Conservation (phyloP, 192 early-diverging fungal species). For the Coemansia sp. region DNA sequence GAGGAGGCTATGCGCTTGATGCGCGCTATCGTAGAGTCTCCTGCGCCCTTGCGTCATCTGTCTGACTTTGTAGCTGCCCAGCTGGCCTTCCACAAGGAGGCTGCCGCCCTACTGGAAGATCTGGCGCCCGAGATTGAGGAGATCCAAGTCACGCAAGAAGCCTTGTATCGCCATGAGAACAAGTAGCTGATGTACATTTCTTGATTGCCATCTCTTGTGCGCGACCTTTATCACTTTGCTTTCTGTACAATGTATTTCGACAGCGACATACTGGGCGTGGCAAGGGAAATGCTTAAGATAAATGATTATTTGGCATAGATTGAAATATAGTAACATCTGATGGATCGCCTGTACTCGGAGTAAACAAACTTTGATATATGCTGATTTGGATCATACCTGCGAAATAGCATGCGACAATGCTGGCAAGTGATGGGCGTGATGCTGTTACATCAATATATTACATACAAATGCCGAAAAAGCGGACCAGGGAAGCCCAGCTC, state of each 20-base stretch:
- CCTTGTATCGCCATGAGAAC: constrained; percentile 70
- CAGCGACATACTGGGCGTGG: background rate
- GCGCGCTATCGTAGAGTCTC: constrained; percentile 85
- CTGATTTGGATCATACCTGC: background rate
- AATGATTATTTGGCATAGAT: no score
- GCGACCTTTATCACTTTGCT: background rate
- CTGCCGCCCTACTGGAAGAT: constrained; percentile 68
- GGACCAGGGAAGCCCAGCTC: background rate
- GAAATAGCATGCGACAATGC: no score
- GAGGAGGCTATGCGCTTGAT: constrained; percentile 95
- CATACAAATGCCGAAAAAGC: background rate
- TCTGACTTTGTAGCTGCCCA: constrained; percentile 87
- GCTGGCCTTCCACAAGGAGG: constrained; percentile 83
- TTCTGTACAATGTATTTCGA: background rate
- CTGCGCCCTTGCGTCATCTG: constrained; percentile 81
- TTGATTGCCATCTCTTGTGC: background rate
- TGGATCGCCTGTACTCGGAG: background rate
- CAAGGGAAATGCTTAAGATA: no score
- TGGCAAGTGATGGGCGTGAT: background rate
- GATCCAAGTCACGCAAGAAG: constrained; percentile 91
- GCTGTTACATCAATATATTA: background rate
- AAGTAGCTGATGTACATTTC: constrained; percentile 15
- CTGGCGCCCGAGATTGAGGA: constrained; percentile 94
- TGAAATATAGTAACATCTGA: no score
- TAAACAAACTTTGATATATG: background rate